Base-by-base conservation (phyloP, 768 basidiomycete genomes). In the Xerocomellus amylosporus region DNA sequence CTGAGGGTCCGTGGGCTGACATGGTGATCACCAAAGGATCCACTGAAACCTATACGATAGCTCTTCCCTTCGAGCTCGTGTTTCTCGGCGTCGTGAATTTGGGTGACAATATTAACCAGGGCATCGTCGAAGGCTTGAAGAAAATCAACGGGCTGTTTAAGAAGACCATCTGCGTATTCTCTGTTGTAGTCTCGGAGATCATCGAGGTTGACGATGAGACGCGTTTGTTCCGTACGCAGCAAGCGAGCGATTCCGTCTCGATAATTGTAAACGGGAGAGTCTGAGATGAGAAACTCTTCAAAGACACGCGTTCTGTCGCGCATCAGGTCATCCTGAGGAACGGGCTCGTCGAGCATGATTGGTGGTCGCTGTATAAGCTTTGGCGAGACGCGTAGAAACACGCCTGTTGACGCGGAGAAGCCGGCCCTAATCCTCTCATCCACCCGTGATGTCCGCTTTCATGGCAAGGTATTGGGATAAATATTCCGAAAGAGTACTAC, bases 1-100 rank as follows among this genome's bases (percentile, higher is more conserved):
- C 86, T 83, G 47, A 99, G 81, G 17, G 93, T 93, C 8, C 97
- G 81, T 44, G 97, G 97, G 72, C 89, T 98, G 71, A 95, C 90
- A 71, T 98, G 95, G 72, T 98, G 92, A 73, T 98, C 96, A 42
- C 97, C 97, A 71, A 99, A 99, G 8, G 92, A 95, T 47, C 97
- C 97, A 62, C 90, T 88, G 70, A 98, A 86, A 22, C 95, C 97
- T 53, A 98, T 79, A 61, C 88, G 87, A 73, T 86, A 98, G 60
- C 78, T 83, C 68, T 88, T 95, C 55, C 82, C 85, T 33, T 84
- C 78, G 53, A 92, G 83, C 43, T 88, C 84, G 73, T 95, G 87
- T 74, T 95, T 94, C 43, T 87, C 81, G 15, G 79, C 73, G 64
- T 93, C 90, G 62, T 87, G 84, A 5, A 88, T 76, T 61, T 83